These are phyloP conservation scores for Litchi chinensis DNA, from an alignment of 345 rosid genomes.

Conservation along the genomic window DNA sequence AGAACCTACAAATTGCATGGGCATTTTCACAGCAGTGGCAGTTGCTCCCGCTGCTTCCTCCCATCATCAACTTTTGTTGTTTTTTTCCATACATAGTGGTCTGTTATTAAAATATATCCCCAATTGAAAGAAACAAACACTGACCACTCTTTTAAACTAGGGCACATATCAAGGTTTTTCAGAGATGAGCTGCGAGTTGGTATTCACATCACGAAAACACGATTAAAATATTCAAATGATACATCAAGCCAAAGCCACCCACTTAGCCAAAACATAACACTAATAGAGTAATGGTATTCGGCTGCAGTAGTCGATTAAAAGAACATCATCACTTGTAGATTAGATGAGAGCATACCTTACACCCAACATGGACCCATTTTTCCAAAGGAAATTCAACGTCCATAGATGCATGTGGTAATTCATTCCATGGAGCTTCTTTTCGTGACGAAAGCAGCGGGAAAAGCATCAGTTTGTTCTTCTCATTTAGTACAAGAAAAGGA, in stretches of 20 bases:
- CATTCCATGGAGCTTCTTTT: constrained; percentile 45
- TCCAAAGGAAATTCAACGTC: constrained; percentile 50
- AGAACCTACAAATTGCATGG: background rate
- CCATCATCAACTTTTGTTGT: background rate
- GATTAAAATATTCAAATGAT: too few relatives aligned
- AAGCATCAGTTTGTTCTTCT: constrained; percentile 58
- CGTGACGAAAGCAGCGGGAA: constrained; percentile 48
- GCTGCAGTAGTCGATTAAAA: background rate
- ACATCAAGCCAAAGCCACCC: background rate
- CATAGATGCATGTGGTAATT: constrained; percentile 45
- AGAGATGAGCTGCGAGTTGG: background rate
- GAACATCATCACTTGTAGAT: background rate
- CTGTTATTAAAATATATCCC: background rate
- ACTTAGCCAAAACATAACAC: background rate
- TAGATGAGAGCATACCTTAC: constrained; percentile 46
- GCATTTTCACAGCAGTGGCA: background rate
- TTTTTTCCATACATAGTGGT: background rate
- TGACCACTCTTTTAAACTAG: background rate
- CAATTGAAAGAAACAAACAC: background rate
- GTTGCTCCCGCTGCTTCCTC: background rate
- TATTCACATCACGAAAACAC: background rate
- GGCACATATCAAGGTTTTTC: background rate
- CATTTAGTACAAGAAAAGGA: constrained; percentile 71
- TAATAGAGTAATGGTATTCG: background rate
- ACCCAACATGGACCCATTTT: constrained; percentile 79